These are phyloP conservation scores for Fusarium torreyae DNA, from an alignment of 2,329 filamentous ascomycete species.

Conservation along the genomic window DNA sequence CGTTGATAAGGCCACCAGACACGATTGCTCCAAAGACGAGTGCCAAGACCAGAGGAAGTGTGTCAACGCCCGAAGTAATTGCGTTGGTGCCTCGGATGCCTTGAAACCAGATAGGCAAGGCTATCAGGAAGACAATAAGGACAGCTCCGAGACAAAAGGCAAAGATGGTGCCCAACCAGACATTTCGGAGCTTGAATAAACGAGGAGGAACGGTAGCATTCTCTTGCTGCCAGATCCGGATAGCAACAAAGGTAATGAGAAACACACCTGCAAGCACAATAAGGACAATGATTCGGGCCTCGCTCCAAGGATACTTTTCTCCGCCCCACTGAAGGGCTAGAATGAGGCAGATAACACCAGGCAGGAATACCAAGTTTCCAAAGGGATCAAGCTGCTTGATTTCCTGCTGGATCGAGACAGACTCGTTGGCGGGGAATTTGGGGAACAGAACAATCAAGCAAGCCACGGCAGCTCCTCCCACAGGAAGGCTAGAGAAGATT, in stretches of 20 bases:
- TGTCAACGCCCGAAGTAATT: constrained; percentile 11
- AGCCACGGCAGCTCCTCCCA: constrained; percentile 8
- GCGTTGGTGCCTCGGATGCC: constrained; percentile 12
- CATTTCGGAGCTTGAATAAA: constrained; percentile 18
- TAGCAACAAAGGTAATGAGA: constrained; percentile 11
- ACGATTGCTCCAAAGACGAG: constrained; percentile 15
- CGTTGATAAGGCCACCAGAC: constrained; percentile 14
- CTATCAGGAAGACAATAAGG: constrained; percentile 12
- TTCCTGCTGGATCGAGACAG: background rate
- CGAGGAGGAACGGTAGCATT: constrained; percentile 24
- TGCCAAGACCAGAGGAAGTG: constrained; percentile 1
- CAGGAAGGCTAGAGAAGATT: background rate
- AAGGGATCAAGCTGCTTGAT: constrained; percentile 38
- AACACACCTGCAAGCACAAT: constrained; percentile 21
- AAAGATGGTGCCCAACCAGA: constrained; percentile 15
- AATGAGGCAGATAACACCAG: constrained; percentile 59
- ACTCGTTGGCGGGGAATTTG: background rate
- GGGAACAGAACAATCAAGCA: constrained; percentile 11
- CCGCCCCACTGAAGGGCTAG: constrained; percentile 65
- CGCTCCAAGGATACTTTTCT: constrained; percentile 47
- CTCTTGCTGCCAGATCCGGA: constrained; percentile 23
- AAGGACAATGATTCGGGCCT: constrained; percentile 28
- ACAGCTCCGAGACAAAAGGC: constrained; percentile 18
- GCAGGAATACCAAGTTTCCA: constrained; percentile 45
- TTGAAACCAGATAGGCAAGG: constrained; percentile 15